Percentiles rank a stretch among this genome's conserved stretches.
Evolutionary conservation across 371 early-diverging fungal genomes (phyloP).

Genomic region (Mucor ambiguus): DNA sequence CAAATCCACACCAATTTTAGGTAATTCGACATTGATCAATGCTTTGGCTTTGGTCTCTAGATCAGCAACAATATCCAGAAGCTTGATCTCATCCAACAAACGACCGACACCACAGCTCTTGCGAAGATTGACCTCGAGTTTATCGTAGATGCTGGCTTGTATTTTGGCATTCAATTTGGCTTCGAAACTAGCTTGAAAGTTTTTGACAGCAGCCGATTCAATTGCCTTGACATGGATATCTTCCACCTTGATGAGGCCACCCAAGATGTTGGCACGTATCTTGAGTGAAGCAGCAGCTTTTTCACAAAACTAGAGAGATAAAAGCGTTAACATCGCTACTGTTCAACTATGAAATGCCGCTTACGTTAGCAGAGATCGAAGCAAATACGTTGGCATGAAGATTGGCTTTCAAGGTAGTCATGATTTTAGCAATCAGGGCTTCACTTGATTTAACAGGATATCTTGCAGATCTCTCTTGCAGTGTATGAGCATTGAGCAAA

Average conservation of each 20-base stretch:
- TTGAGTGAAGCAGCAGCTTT: slow-evolving; percentile 12
- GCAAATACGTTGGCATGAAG: slow-evolving; percentile 18
- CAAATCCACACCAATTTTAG: slow-evolving; percentile 25
- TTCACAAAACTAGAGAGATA: slow-evolving; percentile 9
- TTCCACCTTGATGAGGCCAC: slow-evolving; percentile 22
- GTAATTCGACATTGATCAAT: slow-evolving; percentile 25
- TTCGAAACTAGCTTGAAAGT: slow-evolving; percentile 19
- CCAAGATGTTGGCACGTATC: slow-evolving; percentile 21
- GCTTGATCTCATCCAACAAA: slow-evolving; percentile 19
- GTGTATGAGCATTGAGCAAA: not conserved
- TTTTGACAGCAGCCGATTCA: slow-evolving; percentile 26
- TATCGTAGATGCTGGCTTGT: slow-evolving; percentile 25
- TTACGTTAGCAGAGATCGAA: slow-evolving; percentile 26
- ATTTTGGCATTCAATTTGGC: slow-evolving; percentile 18
- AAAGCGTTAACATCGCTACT: not conserved
- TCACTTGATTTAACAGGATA: slow-evolving; percentile 19
- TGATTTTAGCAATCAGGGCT: slow-evolving; percentile 19
- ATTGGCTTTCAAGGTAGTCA: slow-evolving; percentile 15
- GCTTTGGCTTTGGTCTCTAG: slow-evolving; percentile 28
- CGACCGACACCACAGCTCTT: slow-evolving; percentile 7
- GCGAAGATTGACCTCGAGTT: slow-evolving; percentile 26
- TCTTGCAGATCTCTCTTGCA: slow-evolving; percentile 1
- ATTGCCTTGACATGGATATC: slow-evolving; percentile 22
- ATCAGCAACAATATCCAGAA: slow-evolving; percentile 23
- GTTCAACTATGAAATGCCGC: not conserved